Base-by-base conservation (phyloP, 345 rosid species). In the Salix purpurea region DNA sequence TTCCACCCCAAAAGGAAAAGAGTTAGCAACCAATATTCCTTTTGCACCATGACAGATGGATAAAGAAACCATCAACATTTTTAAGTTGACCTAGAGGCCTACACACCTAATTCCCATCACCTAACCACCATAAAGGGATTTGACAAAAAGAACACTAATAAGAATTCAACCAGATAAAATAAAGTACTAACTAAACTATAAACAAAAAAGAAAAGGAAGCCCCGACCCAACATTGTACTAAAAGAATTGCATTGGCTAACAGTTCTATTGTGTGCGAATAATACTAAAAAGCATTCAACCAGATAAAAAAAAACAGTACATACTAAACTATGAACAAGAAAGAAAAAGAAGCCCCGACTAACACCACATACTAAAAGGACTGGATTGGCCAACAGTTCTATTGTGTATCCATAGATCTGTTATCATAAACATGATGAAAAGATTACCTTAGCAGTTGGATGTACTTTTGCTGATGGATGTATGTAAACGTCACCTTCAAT, bases 391-490 rank as follows among this genome's bases (percentile, higher is more conserved):
- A 50, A 14, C 36, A 16, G 52, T 44, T 56, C 34, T 12, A 14
- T 40, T 21, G 23, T 67, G 65, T 32, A 56, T 34, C 30, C 15
- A 32, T 16, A 24, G 6, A 70, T 21, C 39, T 32, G 40, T 52
- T 66, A 64, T 8, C 37, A 56, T 66, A 74, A 69, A 19, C 30
- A 70, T 74, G 71, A 68, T 46, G 34, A 6, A 70, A 56, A 70
- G 37, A 2, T 54, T 76, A 91, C 99, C 98, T 95, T 93, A 14
- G 99, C 97, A 79, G 93, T 93, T 77, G 93, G 96, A 85, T 95
- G 97, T 66, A 90, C 89, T 91, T 95, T 95, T 60, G 99, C 99
- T 30, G 97, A 95, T 76, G 99, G 99, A 74, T 95, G 99, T 82
- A 95, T 79, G 78, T 85, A 89, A 72, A 95, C 99, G 86, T 95